These are phyloP conservation scores for Wickerhamiella alocasiicola DNA, from an alignment of 805 yeast genomes.

Conservation along the genomic window DNA sequence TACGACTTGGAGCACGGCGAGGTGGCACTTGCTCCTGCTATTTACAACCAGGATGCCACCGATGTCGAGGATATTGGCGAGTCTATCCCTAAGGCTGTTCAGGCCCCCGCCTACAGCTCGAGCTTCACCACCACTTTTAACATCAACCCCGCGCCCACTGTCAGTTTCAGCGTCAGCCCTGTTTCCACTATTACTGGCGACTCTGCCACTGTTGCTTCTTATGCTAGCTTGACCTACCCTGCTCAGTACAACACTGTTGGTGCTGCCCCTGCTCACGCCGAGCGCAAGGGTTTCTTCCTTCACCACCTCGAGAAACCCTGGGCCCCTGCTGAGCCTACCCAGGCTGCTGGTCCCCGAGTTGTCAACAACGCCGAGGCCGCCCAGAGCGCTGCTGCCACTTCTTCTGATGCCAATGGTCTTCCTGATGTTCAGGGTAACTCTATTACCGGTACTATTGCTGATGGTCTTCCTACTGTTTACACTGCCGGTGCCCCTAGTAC, in stretches of 20 bases:
- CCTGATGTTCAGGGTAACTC: conserved; percentile 3
- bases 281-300: too few species aligned
- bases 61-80: conserved; percentile 19
- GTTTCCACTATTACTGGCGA: conserved; percentile 5
- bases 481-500: conserved; percentile 7
- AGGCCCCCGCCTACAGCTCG: conserved; percentile 18
- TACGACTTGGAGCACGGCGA: conserved; percentile 45
- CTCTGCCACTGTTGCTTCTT: not conserved
- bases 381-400: not conserved
- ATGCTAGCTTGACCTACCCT: conserved; percentile 1
- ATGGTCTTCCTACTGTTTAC: conserved; percentile 3
- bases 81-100: conserved; percentile 23
- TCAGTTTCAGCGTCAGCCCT: conserved; percentile 2
- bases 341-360: too few species aligned
- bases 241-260: not conserved
- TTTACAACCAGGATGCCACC: conserved; percentile 20
- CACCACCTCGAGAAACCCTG: too few species aligned
- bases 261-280: not conserved
- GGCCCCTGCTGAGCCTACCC: too few species aligned
- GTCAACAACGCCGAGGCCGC: too few species aligned
- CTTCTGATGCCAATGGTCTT: conserved; percentile 1
- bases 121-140: not conserved
- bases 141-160: conserved; percentile 9
- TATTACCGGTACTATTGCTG: not conserved
- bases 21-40: conserved; percentile 41